These are phyloP conservation scores for Fibroporia radiculosa DNA, from an alignment of 768 basidiomycete genomes.

Conservation along the genomic window DNA sequence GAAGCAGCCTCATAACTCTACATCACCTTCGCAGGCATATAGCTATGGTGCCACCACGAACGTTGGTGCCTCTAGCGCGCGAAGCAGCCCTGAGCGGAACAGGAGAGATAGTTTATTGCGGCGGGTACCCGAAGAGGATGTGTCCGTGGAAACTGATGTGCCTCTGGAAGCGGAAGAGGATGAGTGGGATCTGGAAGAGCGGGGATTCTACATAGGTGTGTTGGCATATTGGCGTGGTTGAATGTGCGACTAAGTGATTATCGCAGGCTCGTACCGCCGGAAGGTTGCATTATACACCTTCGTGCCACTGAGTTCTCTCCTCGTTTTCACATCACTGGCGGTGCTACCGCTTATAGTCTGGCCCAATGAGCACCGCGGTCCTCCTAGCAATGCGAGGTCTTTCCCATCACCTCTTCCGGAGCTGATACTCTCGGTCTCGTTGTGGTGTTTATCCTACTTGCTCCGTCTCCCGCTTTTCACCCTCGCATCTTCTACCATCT, in stretches of 20 bases:
- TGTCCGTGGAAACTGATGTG: slow-evolving; percentile 25
- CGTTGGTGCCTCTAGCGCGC: slow-evolving; percentile 9
- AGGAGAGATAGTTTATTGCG: slow-evolving; percentile 19
- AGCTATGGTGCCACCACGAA: slow-evolving; percentile 9
- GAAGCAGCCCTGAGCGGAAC: slow-evolving; percentile 18
- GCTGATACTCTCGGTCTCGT: slow-evolving; percentile 47
- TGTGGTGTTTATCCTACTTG: slow-evolving; percentile 54
- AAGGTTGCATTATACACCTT: slow-evolving; percentile 50
- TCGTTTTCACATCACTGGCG: slow-evolving; percentile 44
- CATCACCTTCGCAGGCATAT: not conserved
- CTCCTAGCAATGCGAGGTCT: slow-evolving; percentile 31
- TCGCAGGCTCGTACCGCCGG: slow-evolving; percentile 53
- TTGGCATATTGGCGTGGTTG: slow-evolving; percentile 2
- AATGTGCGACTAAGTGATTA: slow-evolving; percentile 6
- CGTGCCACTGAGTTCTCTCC: slow-evolving; percentile 44
- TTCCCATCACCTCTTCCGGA: slow-evolving; percentile 63
- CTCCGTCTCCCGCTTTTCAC: slow-evolving; percentile 42
- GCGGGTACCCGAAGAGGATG: slow-evolving; percentile 23
- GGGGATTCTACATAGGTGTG: slow-evolving; percentile 44
- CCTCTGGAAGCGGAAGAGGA: slow-evolving; percentile 30
- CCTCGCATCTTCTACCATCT: slow-evolving; percentile 24
- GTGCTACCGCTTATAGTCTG: slow-evolving; percentile 43
- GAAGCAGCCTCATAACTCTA: not conserved
- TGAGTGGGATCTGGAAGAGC: slow-evolving; percentile 38
- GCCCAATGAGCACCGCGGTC: slow-evolving; percentile 25